These are phyloP conservation scores for Hypholoma sublateritium DNA, from an alignment of 768 basidiomycete species.

Conservation along the genomic window DNA sequence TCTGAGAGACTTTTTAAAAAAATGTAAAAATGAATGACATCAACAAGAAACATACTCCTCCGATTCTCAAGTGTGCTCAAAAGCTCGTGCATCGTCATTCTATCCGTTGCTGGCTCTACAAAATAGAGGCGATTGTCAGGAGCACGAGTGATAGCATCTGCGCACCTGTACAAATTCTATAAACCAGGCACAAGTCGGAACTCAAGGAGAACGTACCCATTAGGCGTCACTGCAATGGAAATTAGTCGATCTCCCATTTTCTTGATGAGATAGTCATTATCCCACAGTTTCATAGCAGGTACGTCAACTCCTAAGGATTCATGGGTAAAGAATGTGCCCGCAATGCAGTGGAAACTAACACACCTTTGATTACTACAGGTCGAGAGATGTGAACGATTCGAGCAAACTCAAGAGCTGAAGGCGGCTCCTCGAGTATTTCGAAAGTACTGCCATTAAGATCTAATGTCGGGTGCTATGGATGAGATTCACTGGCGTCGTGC, in stretches of 20 bases:
- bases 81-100: constrained; percentile 64
- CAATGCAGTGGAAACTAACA: not conserved
- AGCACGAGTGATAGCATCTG: constrained; percentile 67
- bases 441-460: constrained; percentile 60
- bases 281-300: constrained; percentile 60
- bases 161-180: constrained; percentile 46
- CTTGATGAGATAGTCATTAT: constrained; percentile 57
- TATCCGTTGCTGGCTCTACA: constrained; percentile 67
- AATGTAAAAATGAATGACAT: not conserved
- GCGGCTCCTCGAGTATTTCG: constrained; percentile 51
- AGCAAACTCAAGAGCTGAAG: constrained; percentile 69
- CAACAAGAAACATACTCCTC: not conserved
- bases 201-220: constrained; percentile 55
- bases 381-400: constrained; percentile 66
- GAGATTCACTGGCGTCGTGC: not conserved
- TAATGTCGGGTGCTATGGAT: constrained; percentile 19
- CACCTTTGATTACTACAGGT: constrained; percentile 75
- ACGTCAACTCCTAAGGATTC: constrained; percentile 43
- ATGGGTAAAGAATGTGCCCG: not conserved
- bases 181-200: not conserved
- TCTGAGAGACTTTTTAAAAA: not conserved
- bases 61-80: constrained; percentile 33
- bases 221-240: constrained; percentile 80
- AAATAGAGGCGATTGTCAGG: constrained; percentile 65
- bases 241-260: constrained; percentile 54